Evolutionary conservation across 352 stramenopile genomes (phyloP), one percentile per base, ranked within the genome.

Genomic region (Globisporangium spiculum): DNA sequence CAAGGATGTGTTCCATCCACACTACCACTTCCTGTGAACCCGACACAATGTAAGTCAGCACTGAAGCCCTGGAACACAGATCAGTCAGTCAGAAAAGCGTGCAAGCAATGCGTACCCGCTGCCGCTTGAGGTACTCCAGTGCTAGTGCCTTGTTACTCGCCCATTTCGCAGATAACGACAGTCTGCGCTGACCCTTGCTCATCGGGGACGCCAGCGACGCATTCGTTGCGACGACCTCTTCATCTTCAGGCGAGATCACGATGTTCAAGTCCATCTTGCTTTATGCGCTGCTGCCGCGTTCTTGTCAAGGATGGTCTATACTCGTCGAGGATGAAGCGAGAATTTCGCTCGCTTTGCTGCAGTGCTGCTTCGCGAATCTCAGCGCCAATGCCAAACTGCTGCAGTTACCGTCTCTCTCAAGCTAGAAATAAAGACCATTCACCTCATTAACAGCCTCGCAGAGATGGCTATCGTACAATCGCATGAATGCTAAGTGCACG

Each of bases 151-250:
- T 91, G 71, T 91, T 88, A 65, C 65, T 89, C 16, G 80, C 81
- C 86, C 86, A 94, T 64, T 91, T 94, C 16, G 83, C 86, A 0
- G 84, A 94, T 9, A 90, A 64, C 18, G 86, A 94, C 36, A 90
- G 70, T 27, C 75, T 79, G 10, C 84, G 82, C 63, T 91, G 85
- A 56, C 90, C 76, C 36, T 91, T 91, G 32, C 85, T 83, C 80
- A 91, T 89, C 0, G 85, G 72, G 59, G 79, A 86, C 16, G 71
- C 60, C n/a, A 83, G 69, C 18, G 76, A 66, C 6, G 75, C 58
- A 30, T 73, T 66, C 1, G 61, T 53, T 24, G 30, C 41, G 3
- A 20, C 54, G 4, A 68, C 63, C 20, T 75, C 67, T 5, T 73
- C 68, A 44, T 73, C 66, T 60, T 89, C 75, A 9, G 77, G 71